These are phyloP conservation scores for Xerophyta viscosa DNA, from an alignment of 106 monocot genomes.

Conservation along the genomic window DNA sequence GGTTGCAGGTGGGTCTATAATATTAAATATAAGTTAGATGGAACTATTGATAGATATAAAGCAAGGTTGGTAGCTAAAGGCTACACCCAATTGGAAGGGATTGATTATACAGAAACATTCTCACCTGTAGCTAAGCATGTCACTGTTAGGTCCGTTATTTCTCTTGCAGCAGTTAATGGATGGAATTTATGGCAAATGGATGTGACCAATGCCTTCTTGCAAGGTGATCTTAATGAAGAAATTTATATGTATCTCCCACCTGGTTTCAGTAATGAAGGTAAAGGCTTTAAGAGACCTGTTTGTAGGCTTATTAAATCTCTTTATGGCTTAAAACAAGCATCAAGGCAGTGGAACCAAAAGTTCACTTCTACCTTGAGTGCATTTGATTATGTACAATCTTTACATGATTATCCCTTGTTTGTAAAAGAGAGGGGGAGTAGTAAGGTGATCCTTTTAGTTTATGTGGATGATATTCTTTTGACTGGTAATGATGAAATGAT, in stretches of 20 bases:
- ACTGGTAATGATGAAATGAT: conserved; percentile 1
- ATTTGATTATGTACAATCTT: background rate
- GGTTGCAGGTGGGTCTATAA: conserved; percentile 12
- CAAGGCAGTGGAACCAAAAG: background rate
- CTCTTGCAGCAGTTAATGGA: background rate
- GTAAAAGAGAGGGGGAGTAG: background rate
- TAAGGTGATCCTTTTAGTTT: background rate
- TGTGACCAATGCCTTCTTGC: background rate
- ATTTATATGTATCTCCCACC: background rate
- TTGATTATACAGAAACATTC: conserved; percentile 1
- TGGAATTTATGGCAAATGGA: background rate
- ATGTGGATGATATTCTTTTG: conserved; percentile 3
- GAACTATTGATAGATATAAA: background rate
- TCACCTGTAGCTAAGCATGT: background rate
- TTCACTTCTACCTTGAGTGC: background rate
- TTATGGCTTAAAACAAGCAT: background rate
- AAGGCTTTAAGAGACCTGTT: background rate
- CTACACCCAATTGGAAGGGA: background rate
- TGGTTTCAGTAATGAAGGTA: background rate
- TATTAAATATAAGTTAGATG: background rate
- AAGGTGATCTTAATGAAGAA: background rate
- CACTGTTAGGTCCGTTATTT: background rate
- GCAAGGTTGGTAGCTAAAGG: background rate
- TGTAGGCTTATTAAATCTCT: background rate
- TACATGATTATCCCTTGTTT: background rate